Base-by-base conservation (phyloP, 2,329 filamentous ascomycete genomes). In the Venturia asperata region DNA sequence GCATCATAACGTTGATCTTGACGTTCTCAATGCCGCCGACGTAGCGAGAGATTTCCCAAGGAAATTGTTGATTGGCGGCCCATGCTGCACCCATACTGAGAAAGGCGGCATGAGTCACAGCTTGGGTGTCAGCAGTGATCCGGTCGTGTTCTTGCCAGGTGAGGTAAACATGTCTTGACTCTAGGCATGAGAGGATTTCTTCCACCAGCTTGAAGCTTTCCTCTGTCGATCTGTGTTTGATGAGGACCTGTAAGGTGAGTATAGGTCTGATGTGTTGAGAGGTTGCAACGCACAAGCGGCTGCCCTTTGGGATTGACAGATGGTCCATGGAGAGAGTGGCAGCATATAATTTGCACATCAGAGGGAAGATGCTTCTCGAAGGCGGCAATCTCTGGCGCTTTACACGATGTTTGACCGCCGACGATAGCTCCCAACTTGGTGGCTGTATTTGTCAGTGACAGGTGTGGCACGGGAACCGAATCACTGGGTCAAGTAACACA, bases 11-110 rank as follows among this genome's bases (percentile, higher is more conserved):
- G 79, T 99, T 99, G 80, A 97, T 96, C 80, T 99, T 99, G 71
- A 97, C 93, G 76, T 99, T 99, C 77, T 99, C 94, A 72, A 99
- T 96, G 63, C 94, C 95, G 66, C 94, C 94, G 4, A 97, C 86
- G 77, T 97, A 99, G 68, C 94, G 91, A n/a, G 87, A 86, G 60
- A 93, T 87, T 72, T 97, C 93, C 94, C 94, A 99, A 0, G 95
- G 94, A 72, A 97, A 99, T 75, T 99, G 91, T 66, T 88, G 85
- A 75, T 95, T 95, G 41, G 92, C 92, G 70, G 92, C 90, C 95
- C 95, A 99, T 10, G 94, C 94, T 68, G 93, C 95, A 68, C 95
- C 94, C 94, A 99, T 99, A 73, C 89, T 91, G 62, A 99, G 81
- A 76, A 99, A 99, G 37, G 95, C 94, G 1, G 92, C 94, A 77